phyloP scores from a whole-genome alignment of 768 basidiomycete species.

The Pulveroboletus ravenelii region DNA sequence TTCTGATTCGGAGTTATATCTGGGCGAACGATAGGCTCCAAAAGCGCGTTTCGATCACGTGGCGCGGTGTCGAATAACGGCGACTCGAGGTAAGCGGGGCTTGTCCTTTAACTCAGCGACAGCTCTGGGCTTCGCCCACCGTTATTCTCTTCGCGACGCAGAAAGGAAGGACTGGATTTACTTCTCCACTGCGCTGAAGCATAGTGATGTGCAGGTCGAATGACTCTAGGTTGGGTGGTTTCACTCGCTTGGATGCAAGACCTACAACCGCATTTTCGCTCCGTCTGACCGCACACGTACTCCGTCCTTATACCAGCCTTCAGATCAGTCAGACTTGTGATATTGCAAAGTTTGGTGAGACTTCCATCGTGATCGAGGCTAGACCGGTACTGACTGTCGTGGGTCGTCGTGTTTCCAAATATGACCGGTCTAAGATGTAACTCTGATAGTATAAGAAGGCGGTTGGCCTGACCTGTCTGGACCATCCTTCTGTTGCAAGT shows the following conservation, averaged over 20 bases:
- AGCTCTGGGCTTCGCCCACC: neutral
- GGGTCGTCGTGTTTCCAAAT: slow-evolving; percentile 6
- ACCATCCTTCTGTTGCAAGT: neutral
- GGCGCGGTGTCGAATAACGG: neutral
- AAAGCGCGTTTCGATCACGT: slow-evolving; percentile 5
- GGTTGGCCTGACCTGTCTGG: neutral
- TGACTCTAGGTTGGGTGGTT: slow-evolving; percentile 1
- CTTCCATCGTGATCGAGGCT: neutral
- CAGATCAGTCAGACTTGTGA: neutral
- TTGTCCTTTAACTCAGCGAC: too few relatives aligned
- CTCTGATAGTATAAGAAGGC: slow-evolving; percentile 9
- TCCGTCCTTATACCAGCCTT: neutral
- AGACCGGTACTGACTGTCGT: too few relatives aligned
- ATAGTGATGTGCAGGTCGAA: neutral
- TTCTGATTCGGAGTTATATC: neutral
- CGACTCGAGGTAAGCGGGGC: neutral
- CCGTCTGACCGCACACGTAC: neutral
- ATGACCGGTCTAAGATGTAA: slow-evolving; percentile 8
- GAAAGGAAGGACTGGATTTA: neutral
- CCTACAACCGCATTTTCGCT: neutral
- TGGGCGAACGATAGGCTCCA: neutral
- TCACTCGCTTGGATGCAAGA: slow-evolving; percentile 12
- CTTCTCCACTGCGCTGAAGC: neutral
- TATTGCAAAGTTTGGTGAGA: neutral
- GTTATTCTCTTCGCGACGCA: neutral